Evolutionary conservation across 805 yeast species (phyloP), one percentile per base, ranked within the genome.

Genomic region (Blastobotrys peoriensis): DNA sequence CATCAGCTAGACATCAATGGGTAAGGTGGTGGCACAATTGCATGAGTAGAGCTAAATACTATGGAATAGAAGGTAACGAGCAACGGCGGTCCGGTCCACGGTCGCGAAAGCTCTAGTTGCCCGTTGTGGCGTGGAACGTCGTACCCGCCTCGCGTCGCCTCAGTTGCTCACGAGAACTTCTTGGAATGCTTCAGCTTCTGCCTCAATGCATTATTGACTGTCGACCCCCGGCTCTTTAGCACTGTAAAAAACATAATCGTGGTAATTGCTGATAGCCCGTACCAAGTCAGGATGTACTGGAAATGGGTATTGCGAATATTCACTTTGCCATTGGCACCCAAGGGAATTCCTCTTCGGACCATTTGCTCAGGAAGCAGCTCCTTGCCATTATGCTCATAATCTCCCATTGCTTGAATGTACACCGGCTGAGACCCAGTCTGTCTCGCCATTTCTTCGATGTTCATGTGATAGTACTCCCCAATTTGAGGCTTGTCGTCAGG

Each of bases 271-370:
- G 88, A 79, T 36, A 91, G 74, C 0, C 96, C 95, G 62, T 86
- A 91, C 98, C 98, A 93, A 0, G 98, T 93, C 17, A 87, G 78
- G 58, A 93, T 67, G 62, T 93, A 93, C 62, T 91, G 96, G 62
- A 89, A 66, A 60, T 93, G 98, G 59, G 88, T 87, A 62, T 93
- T 93, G 49, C 83, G 79, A 59, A 86, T 74, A 53, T 81, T 89
- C 27, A 91, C 77, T 54, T 78, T 78, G n/a, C 96, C 89, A 5
- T 71, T 65, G 44, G 83, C 79, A 1, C 96, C 98, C 8, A 93
- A 62, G 8, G 98, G 98, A 4, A 91, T 91, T 43, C 98, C 98
- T 3, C 86, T 82, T 46, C 73, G 75, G 44, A 79, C 66, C 57
- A 84, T 79, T 62, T 86, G 86, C 40, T 58, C 62, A 37, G 60